Percentiles rank a stretch among this genome's conserved stretches.
phyloP scores from a whole-genome alignment of 1,139 yeast species.

The Dujonia santamariae region DNA sequence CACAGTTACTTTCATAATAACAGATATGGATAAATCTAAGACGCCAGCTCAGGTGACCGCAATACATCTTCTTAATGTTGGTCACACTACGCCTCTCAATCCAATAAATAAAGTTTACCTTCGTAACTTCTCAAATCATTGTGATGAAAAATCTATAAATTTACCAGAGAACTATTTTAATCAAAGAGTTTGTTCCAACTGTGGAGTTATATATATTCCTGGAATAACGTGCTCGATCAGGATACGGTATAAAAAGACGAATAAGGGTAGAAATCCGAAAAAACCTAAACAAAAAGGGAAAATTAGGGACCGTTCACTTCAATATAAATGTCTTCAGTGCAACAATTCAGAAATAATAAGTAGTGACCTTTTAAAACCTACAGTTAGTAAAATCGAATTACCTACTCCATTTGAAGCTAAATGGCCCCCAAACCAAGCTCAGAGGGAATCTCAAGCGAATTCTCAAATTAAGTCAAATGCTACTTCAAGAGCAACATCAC shows the following conservation, averaged over 20 bases:
- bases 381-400: neutral
- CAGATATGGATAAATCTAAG: constrained; percentile 7
- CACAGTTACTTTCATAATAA: too few species aligned
- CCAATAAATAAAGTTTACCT: constrained; percentile 28
- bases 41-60: constrained; percentile 14
- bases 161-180: constrained; percentile 23
- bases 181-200: constrained; percentile 40
- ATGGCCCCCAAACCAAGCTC: neutral
- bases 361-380: constrained; percentile 7
- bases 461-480: too few species aligned
- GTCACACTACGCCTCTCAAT: constrained; percentile 23
- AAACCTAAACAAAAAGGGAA: neutral
- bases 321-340: constrained; percentile 30
- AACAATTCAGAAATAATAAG: constrained; percentile 10
- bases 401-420: neutral
- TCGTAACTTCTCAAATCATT: constrained; percentile 19
- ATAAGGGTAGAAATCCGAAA: constrained; percentile 9
- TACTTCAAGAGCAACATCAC: neutral
- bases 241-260: constrained; percentile 16
- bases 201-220: constrained; percentile 46
- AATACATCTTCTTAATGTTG: constrained; percentile 28
- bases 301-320: constrained; percentile 17
- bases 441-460: neutral
- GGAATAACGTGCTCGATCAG: constrained; percentile 38
- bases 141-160: constrained; percentile 22